A percentile compares a stretch with the other conserved stretches of the same genome.
phyloP scores from a whole-genome alignment of 306 rosid species.

The Mimosa bimucronata region DNA sequence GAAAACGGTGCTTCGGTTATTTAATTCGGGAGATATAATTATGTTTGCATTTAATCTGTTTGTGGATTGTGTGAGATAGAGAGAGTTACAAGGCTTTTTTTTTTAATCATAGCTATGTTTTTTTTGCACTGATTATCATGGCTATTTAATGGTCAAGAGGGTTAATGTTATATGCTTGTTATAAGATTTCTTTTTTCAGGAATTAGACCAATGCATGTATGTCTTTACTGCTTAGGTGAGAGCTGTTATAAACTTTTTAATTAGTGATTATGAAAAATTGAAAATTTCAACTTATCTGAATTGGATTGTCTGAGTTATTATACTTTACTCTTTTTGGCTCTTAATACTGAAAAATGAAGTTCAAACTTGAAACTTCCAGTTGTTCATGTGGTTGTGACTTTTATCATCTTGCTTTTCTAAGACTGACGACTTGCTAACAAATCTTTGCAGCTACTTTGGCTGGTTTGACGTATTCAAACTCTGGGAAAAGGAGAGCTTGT shows the following conservation, averaged over 20 bases:
- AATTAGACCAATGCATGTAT: not conserved
- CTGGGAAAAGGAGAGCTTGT: slow-evolving; percentile 8
- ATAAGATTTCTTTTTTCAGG: not conserved
- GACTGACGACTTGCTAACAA: slow-evolving; percentile 3
- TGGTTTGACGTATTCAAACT: slow-evolving; percentile 5
- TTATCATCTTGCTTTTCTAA: not conserved
- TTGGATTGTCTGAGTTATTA: not conserved
- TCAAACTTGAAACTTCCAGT: not conserved
- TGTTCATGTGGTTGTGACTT: slow-evolving; percentile 5
- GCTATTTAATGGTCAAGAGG: not conserved
- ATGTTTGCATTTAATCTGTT: not conserved
- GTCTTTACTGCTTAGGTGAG: not conserved
- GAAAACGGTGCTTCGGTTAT: not conserved
- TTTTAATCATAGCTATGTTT: too few species aligned
- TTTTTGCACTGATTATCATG: too few species aligned
- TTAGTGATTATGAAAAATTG: not conserved
- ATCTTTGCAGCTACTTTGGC: slow-evolving; percentile 28
- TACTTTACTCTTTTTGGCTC: slow-evolving; percentile 1
- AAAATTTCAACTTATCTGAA: not conserved
- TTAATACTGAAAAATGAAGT: not conserved
- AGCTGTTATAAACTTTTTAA: not conserved
- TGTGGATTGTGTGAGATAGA: not conserved
- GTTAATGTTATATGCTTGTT: not conserved
- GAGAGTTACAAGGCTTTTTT: not conserved
- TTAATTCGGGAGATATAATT: not conserved